Percentiles rank a stretch among this genome's conserved stretches.
These are phyloP conservation scores for Elsinoe ampelina DNA, from an alignment of 2,329 filamentous ascomycete genomes.

Conservation along the genomic window DNA sequence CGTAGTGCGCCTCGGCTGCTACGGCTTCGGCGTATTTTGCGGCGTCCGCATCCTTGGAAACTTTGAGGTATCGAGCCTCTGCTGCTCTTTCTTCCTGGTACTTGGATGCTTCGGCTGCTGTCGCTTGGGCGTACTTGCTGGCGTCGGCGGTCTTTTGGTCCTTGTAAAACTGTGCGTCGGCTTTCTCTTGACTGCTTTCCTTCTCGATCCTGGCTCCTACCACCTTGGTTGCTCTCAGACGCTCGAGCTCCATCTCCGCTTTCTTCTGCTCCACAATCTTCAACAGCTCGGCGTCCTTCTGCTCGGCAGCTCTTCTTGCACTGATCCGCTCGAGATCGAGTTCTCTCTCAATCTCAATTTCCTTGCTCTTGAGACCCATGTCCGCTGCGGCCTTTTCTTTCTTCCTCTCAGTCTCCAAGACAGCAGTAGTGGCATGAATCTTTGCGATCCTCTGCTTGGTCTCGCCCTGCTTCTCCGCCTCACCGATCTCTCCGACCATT, in stretches of 20 bases:
- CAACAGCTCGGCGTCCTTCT: slow-evolving; percentile 70
- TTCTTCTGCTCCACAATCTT: slow-evolving; percentile 67
- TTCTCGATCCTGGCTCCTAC: slow-evolving; percentile 64
- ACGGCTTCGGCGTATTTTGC: slow-evolving; percentile 35
- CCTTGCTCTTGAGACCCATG: slow-evolving; percentile 61
- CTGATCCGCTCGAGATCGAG: slow-evolving; percentile 68
- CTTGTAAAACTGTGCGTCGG: slow-evolving; percentile 47
- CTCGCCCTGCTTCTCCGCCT: slow-evolving; percentile 67
- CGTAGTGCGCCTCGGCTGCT: slow-evolving; percentile 29
- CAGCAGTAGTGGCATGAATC: slow-evolving; percentile 77
- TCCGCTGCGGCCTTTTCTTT: slow-evolving; percentile 72
- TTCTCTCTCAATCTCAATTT: slow-evolving; percentile 63
- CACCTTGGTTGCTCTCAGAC: slow-evolving; percentile 66
- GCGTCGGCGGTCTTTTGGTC: slow-evolving; percentile 44
- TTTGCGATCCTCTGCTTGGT: slow-evolving; percentile 81
- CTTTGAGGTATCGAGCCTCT: slow-evolving; percentile 37
- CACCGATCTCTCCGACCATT: slow-evolving; percentile 61
- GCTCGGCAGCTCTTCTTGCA: slow-evolving; percentile 63
- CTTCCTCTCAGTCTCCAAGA: slow-evolving; percentile 75
- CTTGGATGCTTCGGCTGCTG: slow-evolving; percentile 36
- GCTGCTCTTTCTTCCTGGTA: slow-evolving; percentile 34
- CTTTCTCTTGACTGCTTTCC: slow-evolving; percentile 59
- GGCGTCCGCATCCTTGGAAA: slow-evolving; percentile 26
- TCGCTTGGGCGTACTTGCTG: slow-evolving; percentile 51
- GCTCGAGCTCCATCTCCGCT: slow-evolving; percentile 70